These are phyloP conservation scores for Lipomyces oligophaga DNA, from an alignment of 805 yeast genomes.

Conservation along the genomic window DNA sequence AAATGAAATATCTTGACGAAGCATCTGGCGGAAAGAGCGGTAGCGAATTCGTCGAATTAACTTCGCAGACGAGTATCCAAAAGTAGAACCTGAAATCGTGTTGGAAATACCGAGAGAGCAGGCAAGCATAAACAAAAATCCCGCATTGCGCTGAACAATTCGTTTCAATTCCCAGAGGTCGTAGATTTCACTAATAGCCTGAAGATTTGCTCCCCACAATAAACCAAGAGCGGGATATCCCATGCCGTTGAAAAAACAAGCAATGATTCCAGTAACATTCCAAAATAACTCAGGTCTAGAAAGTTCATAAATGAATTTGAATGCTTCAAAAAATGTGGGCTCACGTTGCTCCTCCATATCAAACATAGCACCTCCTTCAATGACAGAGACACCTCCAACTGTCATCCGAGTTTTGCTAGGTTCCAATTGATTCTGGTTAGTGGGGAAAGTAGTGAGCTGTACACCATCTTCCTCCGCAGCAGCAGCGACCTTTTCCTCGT, in stretches of 20 bases:
- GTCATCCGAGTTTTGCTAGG: slow-evolving; percentile 18
- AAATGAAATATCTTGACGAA: slow-evolving; percentile 34
- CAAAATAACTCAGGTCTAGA: slow-evolving; percentile 22
- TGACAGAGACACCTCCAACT: neutral
- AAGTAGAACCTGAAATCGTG: slow-evolving; percentile 16
- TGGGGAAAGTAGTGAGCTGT: slow-evolving; percentile 10
- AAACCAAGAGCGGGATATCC: slow-evolving; percentile 26
- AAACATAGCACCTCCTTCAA: neutral
- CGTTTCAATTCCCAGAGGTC: slow-evolving; percentile 11
- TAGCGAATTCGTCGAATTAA: slow-evolving; percentile 32
- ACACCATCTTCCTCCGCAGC: slow-evolving; percentile 6
- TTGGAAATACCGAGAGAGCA: slow-evolving; percentile 23
- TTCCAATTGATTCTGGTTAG: neutral
- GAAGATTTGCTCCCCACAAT: slow-evolving; percentile 19
- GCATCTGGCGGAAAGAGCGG: slow-evolving; percentile 28
- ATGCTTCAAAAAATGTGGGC: slow-evolving; percentile 16
- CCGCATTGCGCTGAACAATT: slow-evolving; percentile 23
- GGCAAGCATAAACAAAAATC: slow-evolving; percentile 23
- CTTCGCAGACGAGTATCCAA: slow-evolving; percentile 26
- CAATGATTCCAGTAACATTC: slow-evolving; percentile 19
- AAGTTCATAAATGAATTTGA: slow-evolving; percentile 19
- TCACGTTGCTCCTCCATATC: slow-evolving; percentile 3
- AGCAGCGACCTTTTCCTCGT: slow-evolving; percentile 14
- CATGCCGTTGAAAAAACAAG: slow-evolving; percentile 24
- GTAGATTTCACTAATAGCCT: slow-evolving; percentile 10